Percentiles rank a stretch among this genome's conserved stretches.
Conservation (phyloP, 441 rosid species). For the Breynia disticha region DNA sequence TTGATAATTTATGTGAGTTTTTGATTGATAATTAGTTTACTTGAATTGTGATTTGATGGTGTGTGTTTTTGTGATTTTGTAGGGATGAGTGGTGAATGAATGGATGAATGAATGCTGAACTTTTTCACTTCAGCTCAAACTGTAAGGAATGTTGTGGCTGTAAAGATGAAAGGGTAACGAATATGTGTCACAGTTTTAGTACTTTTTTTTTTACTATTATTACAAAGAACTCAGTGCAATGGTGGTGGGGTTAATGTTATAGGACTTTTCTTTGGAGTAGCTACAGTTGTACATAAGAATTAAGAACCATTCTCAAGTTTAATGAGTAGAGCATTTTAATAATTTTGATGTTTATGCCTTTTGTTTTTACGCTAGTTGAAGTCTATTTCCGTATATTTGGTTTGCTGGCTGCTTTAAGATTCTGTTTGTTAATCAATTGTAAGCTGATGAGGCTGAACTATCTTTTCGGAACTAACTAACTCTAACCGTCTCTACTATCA, state of each 20-base stretch:
- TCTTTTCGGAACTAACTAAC: slow-evolving; percentile 1
- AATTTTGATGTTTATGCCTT: slow-evolving; percentile 8
- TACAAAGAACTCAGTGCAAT: slow-evolving; percentile 12
- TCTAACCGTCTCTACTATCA: no score
- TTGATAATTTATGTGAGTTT: slow-evolving; percentile 2
- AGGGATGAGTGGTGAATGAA: slow-evolving; percentile 21
- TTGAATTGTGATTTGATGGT: slow-evolving; percentile 7
- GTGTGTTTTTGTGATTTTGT: slow-evolving; percentile 11
- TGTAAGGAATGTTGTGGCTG: slow-evolving; percentile 14
- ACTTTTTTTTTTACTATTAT: slow-evolving; percentile 21
- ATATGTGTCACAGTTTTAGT: slow-evolving; percentile 20
- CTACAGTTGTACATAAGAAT: slow-evolving; percentile 24
- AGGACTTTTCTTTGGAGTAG: slow-evolving; percentile 16
- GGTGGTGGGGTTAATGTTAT: slow-evolving; percentile 18
- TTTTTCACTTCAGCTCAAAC: slow-evolving; percentile 18
- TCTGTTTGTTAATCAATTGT: slow-evolving; percentile 5
- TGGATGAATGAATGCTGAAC: slow-evolving; percentile 12
- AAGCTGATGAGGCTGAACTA: slow-evolving; percentile 4
- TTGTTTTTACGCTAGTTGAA: slow-evolving; percentile 13
- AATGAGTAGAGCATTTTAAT: slow-evolving; percentile 13
- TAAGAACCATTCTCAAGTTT: slow-evolving; percentile 18
- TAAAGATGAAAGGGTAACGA: slow-evolving; percentile 31
- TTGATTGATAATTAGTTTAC: slow-evolving; percentile 7
- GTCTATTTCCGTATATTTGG: slow-evolving; percentile 7
- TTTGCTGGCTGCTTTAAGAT: slow-evolving; percentile 8